phyloP scores from a whole-genome alignment of 169 alveolate genomes.

The Neospora caninum region DNA sequence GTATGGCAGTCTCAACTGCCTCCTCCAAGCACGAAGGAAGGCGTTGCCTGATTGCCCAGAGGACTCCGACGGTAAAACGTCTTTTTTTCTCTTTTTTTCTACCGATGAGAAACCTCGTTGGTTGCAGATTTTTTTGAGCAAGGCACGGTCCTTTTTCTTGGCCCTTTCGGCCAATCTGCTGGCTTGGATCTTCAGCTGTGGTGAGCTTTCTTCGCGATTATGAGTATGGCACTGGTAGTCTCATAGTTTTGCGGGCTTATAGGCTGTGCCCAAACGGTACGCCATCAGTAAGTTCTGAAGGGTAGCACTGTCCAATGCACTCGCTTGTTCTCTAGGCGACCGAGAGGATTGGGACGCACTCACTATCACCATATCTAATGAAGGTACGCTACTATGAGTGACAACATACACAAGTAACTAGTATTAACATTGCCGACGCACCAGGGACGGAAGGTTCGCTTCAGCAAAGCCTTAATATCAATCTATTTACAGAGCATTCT shows the following conservation, averaged over 20 bases:
- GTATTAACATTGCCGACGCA: neutral
- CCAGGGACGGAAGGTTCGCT: slow-evolving; percentile 66
- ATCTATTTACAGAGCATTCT: neutral
- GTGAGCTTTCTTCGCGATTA: neutral
- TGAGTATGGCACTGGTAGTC: neutral
- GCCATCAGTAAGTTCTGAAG: neutral
- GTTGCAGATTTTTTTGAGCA: slow-evolving; percentile 66
- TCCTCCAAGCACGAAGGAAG: slow-evolving; percentile 47
- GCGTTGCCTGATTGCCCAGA: slow-evolving; percentile 69
- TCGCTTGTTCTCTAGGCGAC: slow-evolving; percentile 46
- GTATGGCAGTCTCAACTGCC: neutral
- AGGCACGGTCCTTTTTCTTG: slow-evolving; percentile 66
- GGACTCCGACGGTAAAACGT: slow-evolving; percentile 62
- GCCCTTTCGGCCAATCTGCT: slow-evolving; percentile 69
- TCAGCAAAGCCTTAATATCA: neutral
- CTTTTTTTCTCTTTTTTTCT: neutral
- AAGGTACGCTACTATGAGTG: slow-evolving; percentile 39
- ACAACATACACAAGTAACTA: neutral
- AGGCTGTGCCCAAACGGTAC: slow-evolving; percentile 70
- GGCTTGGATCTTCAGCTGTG: slow-evolving; percentile 68
- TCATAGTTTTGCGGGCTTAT: neutral
- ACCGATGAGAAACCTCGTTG: neutral
- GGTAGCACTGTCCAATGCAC: neutral
- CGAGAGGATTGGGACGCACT: slow-evolving; percentile 71
- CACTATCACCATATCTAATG: slow-evolving; percentile 65